Evolutionary conservation across 2,329 filamentous ascomycete genomes (phyloP).

Genomic region (Daldinia sp.): DNA sequence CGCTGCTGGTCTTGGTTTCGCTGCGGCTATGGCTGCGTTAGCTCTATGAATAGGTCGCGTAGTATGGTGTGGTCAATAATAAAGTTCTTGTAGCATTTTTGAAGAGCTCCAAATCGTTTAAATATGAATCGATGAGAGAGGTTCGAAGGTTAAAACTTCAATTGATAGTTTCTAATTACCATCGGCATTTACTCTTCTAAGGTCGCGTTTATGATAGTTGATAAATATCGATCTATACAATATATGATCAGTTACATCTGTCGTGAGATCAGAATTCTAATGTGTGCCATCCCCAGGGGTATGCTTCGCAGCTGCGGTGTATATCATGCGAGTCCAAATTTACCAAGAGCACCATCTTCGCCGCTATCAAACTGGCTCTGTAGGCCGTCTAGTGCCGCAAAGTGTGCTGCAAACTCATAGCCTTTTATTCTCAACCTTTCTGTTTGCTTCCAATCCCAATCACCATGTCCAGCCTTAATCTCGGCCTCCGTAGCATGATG

Average conservation of each 20-base stretch:
- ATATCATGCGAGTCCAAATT: constrained; percentile 59
- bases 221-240: neutral
- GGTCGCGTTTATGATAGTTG: neutral
- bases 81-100: constrained; percentile 6
- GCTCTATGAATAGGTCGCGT: constrained; percentile 47
- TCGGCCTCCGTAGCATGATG: constrained; percentile 57
- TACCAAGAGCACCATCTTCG: constrained; percentile 63
- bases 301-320: neutral
- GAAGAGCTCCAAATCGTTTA: constrained; percentile 2
- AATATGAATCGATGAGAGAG: constrained; percentile 18
- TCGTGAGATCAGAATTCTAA: constrained; percentile 14
- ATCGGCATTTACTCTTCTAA: neutral
- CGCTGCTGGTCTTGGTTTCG: constrained; percentile 48
- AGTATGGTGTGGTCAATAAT: neutral
- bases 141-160: neutral
- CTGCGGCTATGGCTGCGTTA: constrained; percentile 49
- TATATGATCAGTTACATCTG: neutral
- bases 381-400: constrained; percentile 68
- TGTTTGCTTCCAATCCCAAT: constrained; percentile 70
- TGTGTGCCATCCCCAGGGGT: neutral
- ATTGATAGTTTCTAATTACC: constrained; percentile 8
- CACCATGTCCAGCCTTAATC: constrained; percentile 53
- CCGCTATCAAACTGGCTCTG: constrained; percentile 66
- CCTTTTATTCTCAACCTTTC: constrained; percentile 68
- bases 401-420: constrained; percentile 66